Evolutionary conservation across 305 asterid genomes (phyloP).

Genomic region (Solanum chacoense): DNA sequence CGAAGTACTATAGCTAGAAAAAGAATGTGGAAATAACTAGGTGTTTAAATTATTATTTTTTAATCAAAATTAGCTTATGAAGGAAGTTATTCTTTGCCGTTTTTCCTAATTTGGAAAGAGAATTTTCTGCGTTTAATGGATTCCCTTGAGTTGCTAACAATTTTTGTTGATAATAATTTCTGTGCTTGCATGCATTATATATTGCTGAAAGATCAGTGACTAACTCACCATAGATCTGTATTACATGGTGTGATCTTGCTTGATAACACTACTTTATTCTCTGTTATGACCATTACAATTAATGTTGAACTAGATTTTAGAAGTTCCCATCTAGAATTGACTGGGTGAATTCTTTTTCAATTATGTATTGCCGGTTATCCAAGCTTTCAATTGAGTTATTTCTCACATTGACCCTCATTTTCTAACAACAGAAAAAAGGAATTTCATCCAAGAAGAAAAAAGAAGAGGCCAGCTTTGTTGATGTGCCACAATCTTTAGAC

Average conservation of each 20-base stretch:
- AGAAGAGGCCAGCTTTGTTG: constrained; percentile 19
- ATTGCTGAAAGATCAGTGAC: background rate
- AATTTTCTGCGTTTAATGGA: background rate
- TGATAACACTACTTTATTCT: background rate
- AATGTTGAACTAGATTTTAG: background rate
- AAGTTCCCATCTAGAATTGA: background rate
- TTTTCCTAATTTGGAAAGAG: background rate
- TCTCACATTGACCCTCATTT: constrained; percentile 1
- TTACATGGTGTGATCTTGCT: background rate
- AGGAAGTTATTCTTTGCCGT: background rate
- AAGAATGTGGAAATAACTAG: background rate
- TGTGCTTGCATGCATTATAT: background rate
- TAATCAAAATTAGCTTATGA: background rate
- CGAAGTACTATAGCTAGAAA: background rate
- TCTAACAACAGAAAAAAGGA: constrained; percentile 46
- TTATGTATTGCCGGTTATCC: background rate
- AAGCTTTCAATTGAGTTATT: background rate
- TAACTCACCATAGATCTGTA: background rate
- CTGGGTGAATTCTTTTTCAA: background rate
- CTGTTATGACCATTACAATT: background rate
- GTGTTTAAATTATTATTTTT: background rate
- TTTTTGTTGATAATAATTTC: background rate
- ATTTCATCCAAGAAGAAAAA: constrained; percentile 41
- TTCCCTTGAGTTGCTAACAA: background rate
- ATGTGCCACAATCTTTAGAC: constrained; percentile 4